phyloP scores from a whole-genome alignment of 2,329 filamentous ascomycete genomes.

The Penicillium sp. region DNA sequence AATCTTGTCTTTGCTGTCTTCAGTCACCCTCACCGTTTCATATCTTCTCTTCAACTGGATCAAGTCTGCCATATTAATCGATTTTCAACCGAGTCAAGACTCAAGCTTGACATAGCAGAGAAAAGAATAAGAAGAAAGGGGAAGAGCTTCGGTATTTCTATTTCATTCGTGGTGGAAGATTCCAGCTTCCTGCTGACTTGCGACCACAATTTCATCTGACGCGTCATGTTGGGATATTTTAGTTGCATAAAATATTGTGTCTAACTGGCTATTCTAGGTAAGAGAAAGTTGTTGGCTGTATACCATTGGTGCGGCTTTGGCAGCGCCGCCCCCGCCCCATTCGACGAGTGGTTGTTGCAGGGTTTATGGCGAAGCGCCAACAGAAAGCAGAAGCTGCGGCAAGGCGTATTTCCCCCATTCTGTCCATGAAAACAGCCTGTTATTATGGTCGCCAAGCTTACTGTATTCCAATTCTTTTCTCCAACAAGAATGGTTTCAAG shows the following conservation, averaged over 20 bases:
- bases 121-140: neutral
- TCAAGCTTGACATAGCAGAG: neutral
- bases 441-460: too few relatives aligned
- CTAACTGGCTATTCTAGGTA: neutral
- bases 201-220: neutral
- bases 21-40: slow-evolving; percentile 6
- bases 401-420: neutral
- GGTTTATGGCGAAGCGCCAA: neutral
- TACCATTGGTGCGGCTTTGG: neutral
- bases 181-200: neutral
- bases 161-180: neutral
- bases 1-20: slow-evolving; percentile 19
- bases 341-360: neutral
- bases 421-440: neutral
- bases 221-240: neutral
- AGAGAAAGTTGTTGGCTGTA: neutral
- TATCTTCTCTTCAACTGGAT: slow-evolving; percentile 8
- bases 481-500: too few relatives aligned
- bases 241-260: neutral
- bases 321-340: neutral
- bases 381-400: neutral
- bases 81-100: neutral
- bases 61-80: neutral
- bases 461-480: too few relatives aligned
- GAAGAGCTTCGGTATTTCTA: neutral